phyloP scores from a whole-genome alignment of 345 rosid species.

The Gossypium herbaceum region DNA sequence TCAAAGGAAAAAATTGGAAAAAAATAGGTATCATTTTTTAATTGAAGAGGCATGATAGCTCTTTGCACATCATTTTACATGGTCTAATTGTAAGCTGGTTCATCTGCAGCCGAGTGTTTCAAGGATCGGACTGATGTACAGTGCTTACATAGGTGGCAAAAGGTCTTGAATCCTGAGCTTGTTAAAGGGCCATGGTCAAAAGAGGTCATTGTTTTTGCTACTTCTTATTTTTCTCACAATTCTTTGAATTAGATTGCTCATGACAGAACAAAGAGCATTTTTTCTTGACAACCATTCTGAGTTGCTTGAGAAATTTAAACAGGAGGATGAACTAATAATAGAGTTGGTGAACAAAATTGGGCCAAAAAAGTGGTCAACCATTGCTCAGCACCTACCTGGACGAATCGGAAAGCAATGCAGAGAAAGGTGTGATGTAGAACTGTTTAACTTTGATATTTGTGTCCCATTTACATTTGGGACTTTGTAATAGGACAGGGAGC shows the following conservation, averaged over 20 bases:
- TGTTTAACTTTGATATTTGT: constrained; percentile 7
- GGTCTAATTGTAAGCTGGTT: constrained; percentile 31
- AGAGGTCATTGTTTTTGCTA: constrained; percentile 54
- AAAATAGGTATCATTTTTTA: constrained; percentile 60
- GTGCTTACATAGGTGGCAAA: constrained; percentile 99
- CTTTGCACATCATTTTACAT: not conserved
- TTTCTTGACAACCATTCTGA: not conserved
- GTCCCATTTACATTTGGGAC: not conserved
- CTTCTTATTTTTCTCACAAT: constrained; percentile 12
- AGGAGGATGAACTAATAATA: constrained; percentile 89
- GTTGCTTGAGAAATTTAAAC: constrained; percentile 22
- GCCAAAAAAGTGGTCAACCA: constrained; percentile 98
- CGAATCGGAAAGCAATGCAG: constrained; percentile 98
- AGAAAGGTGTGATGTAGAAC: constrained; percentile 58
- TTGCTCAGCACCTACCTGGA: constrained; percentile 92
- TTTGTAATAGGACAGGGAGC: not conserved
- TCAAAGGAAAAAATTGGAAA: constrained; percentile 99
- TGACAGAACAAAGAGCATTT: not conserved
- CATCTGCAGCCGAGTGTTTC: constrained; percentile 88
- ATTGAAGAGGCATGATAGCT: not conserved
- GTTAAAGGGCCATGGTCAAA: constrained; percentile 99
- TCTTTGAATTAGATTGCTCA: not conserved
- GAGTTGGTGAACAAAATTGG: constrained; percentile 81
- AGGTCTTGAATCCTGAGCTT: constrained; percentile 97
- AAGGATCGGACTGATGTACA: constrained; percentile 99